Evolutionary conservation across 352 stramenopile genomes (phyloP).

Genomic region (Phytopythium sindhum): DNA sequence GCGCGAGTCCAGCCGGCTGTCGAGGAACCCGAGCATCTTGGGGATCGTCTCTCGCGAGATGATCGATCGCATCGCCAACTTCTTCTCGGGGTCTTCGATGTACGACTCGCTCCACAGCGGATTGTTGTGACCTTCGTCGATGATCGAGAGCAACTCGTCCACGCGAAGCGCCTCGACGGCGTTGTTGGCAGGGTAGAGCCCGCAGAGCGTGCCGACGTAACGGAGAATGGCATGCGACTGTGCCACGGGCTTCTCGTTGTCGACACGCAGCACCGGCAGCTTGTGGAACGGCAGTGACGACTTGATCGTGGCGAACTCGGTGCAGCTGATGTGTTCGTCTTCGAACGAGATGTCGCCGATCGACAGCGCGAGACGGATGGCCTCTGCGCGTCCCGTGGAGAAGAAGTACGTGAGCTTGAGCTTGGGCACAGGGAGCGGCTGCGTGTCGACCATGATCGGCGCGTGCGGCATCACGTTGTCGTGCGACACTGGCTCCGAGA

Average conservation of each 20-base stretch:
- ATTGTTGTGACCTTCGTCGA: constrained; percentile 37
- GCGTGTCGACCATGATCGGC: neutral
- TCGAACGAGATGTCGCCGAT: constrained; percentile 46
- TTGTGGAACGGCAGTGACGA: constrained; percentile 36
- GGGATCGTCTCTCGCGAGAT: constrained; percentile 35
- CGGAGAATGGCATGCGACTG: constrained; percentile 55
- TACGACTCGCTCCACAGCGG: constrained; percentile 29
- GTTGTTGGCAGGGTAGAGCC: constrained; percentile 36
- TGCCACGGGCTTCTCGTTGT: constrained; percentile 28
- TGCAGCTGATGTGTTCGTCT: constrained; percentile 39
- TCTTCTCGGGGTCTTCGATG: constrained; percentile 22
- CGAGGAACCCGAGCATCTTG: constrained; percentile 30
- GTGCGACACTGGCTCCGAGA: neutral
- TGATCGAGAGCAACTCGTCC: constrained; percentile 41
- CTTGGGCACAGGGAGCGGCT: constrained; percentile 10
- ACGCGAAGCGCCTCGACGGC: constrained; percentile 21
- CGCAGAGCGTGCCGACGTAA: constrained; percentile 50
- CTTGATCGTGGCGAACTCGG: constrained; percentile 29
- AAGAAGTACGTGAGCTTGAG: constrained; percentile 63
- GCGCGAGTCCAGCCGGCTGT: constrained; percentile 32
- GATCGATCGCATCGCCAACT: constrained; percentile 18
- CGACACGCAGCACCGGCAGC: constrained; percentile 38
- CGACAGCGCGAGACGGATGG: constrained; percentile 44
- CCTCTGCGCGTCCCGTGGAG: constrained; percentile 42
- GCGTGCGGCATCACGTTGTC: too few species aligned